Base-by-base conservation (phyloP, 2,329 filamentous ascomycete species). In the Clonostachys rhizophaga region DNA sequence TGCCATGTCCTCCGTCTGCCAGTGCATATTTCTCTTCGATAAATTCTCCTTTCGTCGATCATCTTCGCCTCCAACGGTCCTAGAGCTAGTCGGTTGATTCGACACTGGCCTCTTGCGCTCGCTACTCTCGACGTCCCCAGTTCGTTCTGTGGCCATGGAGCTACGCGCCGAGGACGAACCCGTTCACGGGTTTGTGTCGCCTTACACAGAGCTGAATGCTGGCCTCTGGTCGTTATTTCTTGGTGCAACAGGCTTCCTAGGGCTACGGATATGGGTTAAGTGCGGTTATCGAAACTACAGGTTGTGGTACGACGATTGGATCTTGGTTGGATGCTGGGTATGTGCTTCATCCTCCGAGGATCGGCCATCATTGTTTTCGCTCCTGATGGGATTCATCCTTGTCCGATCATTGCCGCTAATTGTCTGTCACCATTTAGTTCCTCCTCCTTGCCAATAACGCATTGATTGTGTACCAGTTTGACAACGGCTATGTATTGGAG, bases 401-500 rank as follows among this genome's bases (percentile, higher is more conserved):
- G 11, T 40, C 6, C 11, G 14, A 40, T 5, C 2, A 41, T 2
- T 17, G 16, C 12, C 16, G 24, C 40, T 13, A 41, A 17, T 40
- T 8, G 3, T 12, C 36, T 2, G 24, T 30, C 9, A 30, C 8
- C 36, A 14, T n/a, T 7, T 7, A 74, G 74, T 35, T 63, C 8
- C 55, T 76, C 5, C 62, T 75, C 5, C 57, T 72, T n/a, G 56
- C 58, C 36, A 76, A 71, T 55, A 66, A 77, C 50, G 66, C 57
- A 43, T 54, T 77, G 14, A 76, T 76, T 46, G 56, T 70, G 2
- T 52, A 69, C 43, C 61, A 77, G 49, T 78, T 71, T 47, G 71
- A 68, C 7, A 75, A 68, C 8, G 74, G 73, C 44, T 77, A 77
- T 50, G 66, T 74, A 2, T 58, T 65, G 35, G 46, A 62, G 30